Percentiles rank a stretch among this genome's conserved stretches.
Evolutionary conservation across 495 filamentous ascomycete species (phyloP).

Genomic region (Penicillium dipodomyicola): DNA sequence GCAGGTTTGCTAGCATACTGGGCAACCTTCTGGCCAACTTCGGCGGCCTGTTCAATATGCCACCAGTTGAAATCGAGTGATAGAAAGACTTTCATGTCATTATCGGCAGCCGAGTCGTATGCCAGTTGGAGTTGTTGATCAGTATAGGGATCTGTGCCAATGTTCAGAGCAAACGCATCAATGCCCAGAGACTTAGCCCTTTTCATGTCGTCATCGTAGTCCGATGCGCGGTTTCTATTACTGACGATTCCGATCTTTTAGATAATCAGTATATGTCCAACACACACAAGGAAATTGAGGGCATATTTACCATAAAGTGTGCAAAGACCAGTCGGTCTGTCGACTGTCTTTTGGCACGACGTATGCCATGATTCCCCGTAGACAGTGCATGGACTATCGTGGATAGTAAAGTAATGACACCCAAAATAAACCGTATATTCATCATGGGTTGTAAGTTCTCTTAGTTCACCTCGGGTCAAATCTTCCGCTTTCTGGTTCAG

Average conservation of each 20-base stretch:
- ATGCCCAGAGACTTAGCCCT: conserved; percentile 54
- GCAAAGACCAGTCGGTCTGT: conserved; percentile 50
- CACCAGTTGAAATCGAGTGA: conserved; percentile 64
- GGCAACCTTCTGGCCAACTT: too few relatives aligned
- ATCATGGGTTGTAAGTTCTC: not conserved
- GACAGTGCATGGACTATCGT: conserved; percentile 5
- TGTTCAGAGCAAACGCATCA: conserved; percentile 61
- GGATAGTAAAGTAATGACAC: not conserved
- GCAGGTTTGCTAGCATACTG: too few relatives aligned
- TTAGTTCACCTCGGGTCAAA: not conserved
- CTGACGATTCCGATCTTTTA: conserved; percentile 53
- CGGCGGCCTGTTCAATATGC: too few relatives aligned
- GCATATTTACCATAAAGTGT: conserved; percentile 55
- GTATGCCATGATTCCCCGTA: not conserved
- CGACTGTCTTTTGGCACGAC: not conserved
- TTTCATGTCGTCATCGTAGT: conserved; percentile 58
- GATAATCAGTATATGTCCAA: not conserved
- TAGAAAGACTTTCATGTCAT: conserved; percentile 58
- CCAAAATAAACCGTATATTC: not conserved
- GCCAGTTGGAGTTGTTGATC: conserved; percentile 53
- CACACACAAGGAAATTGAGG: not conserved
- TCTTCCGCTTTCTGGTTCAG: not conserved
- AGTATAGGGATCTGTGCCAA: conserved; percentile 52
- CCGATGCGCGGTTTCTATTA: conserved; percentile 45
- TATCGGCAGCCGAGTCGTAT: conserved; percentile 55